A percentile compares a stretch with the other conserved stretches of the same genome.
Evolutionary conservation across 768 basidiomycete species (phyloP).

Genomic region (Nidularia pulvinata): DNA sequence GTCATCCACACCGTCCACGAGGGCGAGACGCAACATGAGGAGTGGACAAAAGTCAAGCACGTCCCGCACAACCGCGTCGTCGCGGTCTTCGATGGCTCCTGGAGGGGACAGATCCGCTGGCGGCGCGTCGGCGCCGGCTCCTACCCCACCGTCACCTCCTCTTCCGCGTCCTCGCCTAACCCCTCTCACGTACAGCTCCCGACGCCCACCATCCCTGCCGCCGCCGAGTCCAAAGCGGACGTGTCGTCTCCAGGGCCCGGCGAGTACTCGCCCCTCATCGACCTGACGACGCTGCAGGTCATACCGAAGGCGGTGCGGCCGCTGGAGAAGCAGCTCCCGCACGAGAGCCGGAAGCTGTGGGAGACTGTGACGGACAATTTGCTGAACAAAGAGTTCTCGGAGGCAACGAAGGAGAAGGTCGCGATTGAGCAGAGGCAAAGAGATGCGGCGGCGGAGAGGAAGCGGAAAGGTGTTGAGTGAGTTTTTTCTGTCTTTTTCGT

Average conservation of each 20-base stretch:
- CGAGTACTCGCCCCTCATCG: conserved; percentile 72
- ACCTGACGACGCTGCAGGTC: conserved; percentile 67
- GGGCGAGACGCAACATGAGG: conserved; percentile 57
- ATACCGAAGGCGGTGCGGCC: conserved; percentile 88
- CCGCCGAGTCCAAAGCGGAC: conserved; percentile 44
- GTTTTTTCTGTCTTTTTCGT: conserved; percentile 26
- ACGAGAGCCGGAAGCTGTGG: conserved; percentile 91
- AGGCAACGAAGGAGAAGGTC: conserved; percentile 92
- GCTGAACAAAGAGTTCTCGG: conserved; percentile 82
- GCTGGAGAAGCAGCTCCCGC: conserved; percentile 71
- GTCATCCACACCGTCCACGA: conserved; percentile 84
- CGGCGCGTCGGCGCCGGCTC: conserved; percentile 52
- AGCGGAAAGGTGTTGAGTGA: conserved; percentile 76
- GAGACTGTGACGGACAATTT: conserved; percentile 75
- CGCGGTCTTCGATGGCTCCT: conserved; percentile 86
- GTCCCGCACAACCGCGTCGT: conserved; percentile 80
- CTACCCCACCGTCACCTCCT: conserved; percentile 35
- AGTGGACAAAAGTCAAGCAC: conserved; percentile 88
- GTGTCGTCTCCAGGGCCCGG: conserved; percentile 34
- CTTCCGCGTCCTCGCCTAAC: conserved; percentile 43
- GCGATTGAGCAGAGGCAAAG: conserved; percentile 92
- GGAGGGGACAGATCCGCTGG: conserved; percentile 85
- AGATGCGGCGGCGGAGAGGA: conserved; percentile 86
- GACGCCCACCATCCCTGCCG: conserved; percentile 26
- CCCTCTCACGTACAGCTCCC: conserved; percentile 45